A percentile compares a stretch with the other conserved stretches of the same genome.
phyloP scores from a whole-genome alignment of 2,329 filamentous ascomycete species.

The Elsinoe necatrix region DNA sequence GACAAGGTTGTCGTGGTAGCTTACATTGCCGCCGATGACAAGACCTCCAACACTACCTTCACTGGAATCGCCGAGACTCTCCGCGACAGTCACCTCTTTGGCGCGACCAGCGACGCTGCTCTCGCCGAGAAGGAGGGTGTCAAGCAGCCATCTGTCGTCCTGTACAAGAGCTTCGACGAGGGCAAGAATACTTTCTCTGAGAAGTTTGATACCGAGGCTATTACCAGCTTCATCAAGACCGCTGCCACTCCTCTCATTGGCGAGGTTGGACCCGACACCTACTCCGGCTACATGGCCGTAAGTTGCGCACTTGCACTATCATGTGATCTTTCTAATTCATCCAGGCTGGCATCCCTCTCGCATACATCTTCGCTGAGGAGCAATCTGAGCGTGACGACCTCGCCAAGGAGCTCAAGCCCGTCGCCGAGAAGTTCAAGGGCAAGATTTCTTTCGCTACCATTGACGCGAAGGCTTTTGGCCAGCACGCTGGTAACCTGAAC shows the following conservation, averaged over 20 bases:
- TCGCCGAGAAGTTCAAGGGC: constrained; percentile 89
- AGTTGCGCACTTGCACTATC: constrained; percentile 24
- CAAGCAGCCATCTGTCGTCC: constrained; percentile 73
- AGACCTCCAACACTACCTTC: constrained; percentile 81
- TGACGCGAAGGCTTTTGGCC: constrained; percentile 86
- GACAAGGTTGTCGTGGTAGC: constrained; percentile 94
- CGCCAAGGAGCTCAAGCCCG: constrained; percentile 65
- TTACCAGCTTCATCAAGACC: constrained; percentile 75
- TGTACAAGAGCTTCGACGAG: constrained; percentile 98
- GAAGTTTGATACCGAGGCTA: constrained; percentile 71
- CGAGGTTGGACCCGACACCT: constrained; percentile 95
- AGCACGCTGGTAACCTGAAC: constrained; percentile 94
- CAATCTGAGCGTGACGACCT: constrained; percentile 53
- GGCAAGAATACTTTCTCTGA: constrained; percentile 79
- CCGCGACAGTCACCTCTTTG: constrained; percentile 89
- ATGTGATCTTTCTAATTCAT: not conserved
- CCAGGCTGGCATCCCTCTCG: constrained; percentile 60
- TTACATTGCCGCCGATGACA: constrained; percentile 72
- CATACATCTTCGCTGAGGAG: constrained; percentile 31
- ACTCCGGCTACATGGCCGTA: constrained; percentile 83
- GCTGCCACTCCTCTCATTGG: constrained; percentile 84
- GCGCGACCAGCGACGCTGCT: constrained; percentile 70
- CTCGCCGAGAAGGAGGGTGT: constrained; percentile 87
- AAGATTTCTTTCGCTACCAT: constrained; percentile 97
- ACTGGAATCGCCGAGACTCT: constrained; percentile 63